These are phyloP conservation scores for Trichoderma arundinaceum DNA, from an alignment of 2,329 filamentous ascomycete species.

Conservation along the genomic window DNA sequence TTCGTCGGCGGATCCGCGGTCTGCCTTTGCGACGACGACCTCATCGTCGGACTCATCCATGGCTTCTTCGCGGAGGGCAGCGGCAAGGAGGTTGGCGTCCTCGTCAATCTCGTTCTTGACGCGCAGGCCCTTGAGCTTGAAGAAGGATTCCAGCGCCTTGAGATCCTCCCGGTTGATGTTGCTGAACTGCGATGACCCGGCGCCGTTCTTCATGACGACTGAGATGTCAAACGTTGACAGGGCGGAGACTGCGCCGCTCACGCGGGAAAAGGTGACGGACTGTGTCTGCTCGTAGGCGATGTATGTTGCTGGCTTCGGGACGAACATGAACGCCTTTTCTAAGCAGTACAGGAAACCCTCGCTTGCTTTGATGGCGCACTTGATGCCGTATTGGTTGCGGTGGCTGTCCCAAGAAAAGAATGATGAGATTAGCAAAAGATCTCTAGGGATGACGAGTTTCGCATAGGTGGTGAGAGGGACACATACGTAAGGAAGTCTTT, in stretches of 20 bases:
- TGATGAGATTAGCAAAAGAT: not conserved
- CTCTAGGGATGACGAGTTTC: not conserved
- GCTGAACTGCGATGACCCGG: constrained; percentile 91
- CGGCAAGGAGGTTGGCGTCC: constrained; percentile 80
- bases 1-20: constrained; percentile 91
- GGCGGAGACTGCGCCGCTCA: constrained; percentile 90
- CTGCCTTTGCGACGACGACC: constrained; percentile 70
- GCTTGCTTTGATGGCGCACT: constrained; percentile 99
- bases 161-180: constrained; percentile 99
- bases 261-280: constrained; percentile 92
- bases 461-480: not conserved
- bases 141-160: constrained; percentile 94
- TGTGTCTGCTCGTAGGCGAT: constrained; percentile 93
- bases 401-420: constrained; percentile 58
- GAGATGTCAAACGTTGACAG: constrained; percentile 97
- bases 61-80: constrained; percentile 81
- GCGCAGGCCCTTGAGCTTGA: constrained; percentile 91
- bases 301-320: constrained; percentile 97
- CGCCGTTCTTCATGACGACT: constrained; percentile 85
- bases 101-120: constrained; percentile 99
- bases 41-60: constrained; percentile 86
- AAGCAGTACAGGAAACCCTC: constrained; percentile 97
- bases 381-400: constrained; percentile 92
- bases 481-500: constrained; percentile 85
- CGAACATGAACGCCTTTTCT: constrained; percentile 98